Base-by-base conservation (phyloP, 2,329 filamentous ascomycete genomes). In the Fusarium gaditjirri region DNA sequence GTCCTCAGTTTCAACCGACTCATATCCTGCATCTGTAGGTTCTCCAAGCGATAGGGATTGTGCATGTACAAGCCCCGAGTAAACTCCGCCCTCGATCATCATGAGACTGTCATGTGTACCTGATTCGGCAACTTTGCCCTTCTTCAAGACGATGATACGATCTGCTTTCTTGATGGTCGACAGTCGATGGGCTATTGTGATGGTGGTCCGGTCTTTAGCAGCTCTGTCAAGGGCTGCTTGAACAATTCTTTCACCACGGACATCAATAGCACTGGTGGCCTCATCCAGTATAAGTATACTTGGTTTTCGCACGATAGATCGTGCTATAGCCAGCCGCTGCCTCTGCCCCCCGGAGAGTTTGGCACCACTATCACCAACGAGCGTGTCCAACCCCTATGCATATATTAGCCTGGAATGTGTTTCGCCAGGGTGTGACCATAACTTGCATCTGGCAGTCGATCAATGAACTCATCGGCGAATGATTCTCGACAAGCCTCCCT, bases 301-400 rank as follows among this genome's bases (percentile, higher is more conserved):
- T 0, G 93, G 93, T 67, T 91, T 86, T 64, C 91, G 89, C 50
- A 95, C 86, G 67, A 95, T 93, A 42, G 90, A 91, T 35, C 93
- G 86, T 2, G 93, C 92, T 68, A 94, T 94, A 5, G 93, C 92
- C 29, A 97, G 87, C 9, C 94, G 89, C 79, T 97, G 94, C n/a
- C 93, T 89, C 79, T 97, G 94, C 2, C 94, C 94, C n/a, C 93
- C 92, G 16, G 92, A 94, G 3, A 97, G 83, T 78, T 93, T 94
- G 52, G 92, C 91, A 8, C 94, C 94, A 33, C 88, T 88, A 77
- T 95, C 93, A 3, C 94, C 94, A 3, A 96, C 93, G 13, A 88
- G 81, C 0, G 93, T 94, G 8, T 92, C 86, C 76, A 95, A 95
- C 3, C 90, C 89, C 83, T 93, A 50, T 17, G 21, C 42, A 17